Evolutionary conservation across 139 green algal species (phyloP), one percentile per base, ranked within the genome.

Genomic region (Closterium sp.): DNA sequence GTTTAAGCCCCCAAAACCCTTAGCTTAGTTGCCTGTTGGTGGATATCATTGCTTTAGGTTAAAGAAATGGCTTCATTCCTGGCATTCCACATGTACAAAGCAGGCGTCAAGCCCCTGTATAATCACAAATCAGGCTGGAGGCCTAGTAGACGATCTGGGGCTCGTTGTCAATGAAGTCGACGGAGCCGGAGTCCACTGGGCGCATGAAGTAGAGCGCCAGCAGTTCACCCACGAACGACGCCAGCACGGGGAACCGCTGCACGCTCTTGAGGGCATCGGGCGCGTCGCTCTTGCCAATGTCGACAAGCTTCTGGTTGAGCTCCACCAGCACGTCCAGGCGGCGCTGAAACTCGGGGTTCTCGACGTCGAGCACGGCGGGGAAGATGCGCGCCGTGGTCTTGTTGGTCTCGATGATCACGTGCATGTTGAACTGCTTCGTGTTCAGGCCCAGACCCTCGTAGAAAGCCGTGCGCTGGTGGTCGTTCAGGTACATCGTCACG

Each of bases 401-500:
- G 97, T 99, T 99, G 36, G 98, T 99, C 97, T 99, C 85, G 55
- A 88, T 31, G 33, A 86, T 90, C 21, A 91, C 34, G 69, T 85
- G 88, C 25, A 91, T 25, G 84, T 99, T 98, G 96, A 99, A 99
- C 94, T 98, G 90, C 12, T 94, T 98, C 84, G 97, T 99, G 95
- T 99, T 96, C 76, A 99, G 93, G 94, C 98, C 98, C 34, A 99
- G 89, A 5, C 96, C 96, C 91, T 97, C 95, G 95, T 99, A 99
- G 96, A 99, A 99, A 7, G 94, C 91, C 55, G 93, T 91, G 84
- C 98, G 96, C 93, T 97, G 94, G 96, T 99, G 96, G 95, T 99
- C 98, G 95, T 99, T 99, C n/a, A 99, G 95, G 95, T 99, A 99
- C 98, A 99, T 99, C 91, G 98, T 99, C 93, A 99, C 97, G 96